Evolutionary conservation across 495 filamentous ascomycete species (phyloP).

Genomic region (Jackrogersella minutella): DNA sequence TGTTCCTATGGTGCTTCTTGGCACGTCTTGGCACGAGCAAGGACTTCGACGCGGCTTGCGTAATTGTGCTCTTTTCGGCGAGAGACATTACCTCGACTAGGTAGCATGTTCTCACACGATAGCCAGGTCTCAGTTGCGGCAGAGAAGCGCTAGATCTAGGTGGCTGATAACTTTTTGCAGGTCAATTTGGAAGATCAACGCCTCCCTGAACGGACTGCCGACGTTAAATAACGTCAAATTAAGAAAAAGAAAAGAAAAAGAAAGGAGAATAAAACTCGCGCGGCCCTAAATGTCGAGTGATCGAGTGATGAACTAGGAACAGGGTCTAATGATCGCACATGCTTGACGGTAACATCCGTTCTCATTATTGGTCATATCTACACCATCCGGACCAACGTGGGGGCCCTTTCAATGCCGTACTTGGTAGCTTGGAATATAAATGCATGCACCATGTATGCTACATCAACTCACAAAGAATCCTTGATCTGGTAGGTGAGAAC

Average conservation of each 20-base stretch:
- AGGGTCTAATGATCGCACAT: constrained; percentile 1
- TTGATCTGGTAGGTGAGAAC: constrained; percentile 27
- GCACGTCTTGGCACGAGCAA: constrained; percentile 12
- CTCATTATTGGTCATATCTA: constrained; percentile 2
- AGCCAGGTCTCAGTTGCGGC: neutral
- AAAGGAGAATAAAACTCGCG: neutral
- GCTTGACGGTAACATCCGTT: neutral
- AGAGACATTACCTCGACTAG: neutral
- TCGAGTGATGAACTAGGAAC: too few relatives aligned
- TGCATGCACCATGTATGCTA: constrained; percentile 32
- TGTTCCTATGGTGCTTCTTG: neutral
- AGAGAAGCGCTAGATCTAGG: neutral
- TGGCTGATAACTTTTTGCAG: constrained; percentile 12
- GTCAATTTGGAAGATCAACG: constrained; percentile 17
- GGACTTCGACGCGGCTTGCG: constrained; percentile 27
- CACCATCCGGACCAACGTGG: constrained; percentile 9
- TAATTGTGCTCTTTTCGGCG: constrained; percentile 18
- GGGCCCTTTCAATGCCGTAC: constrained; percentile 9
- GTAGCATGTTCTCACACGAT: constrained; percentile 2
- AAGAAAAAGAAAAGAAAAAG: neutral
- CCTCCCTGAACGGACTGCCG: neutral
- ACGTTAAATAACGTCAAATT: neutral
- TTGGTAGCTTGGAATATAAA: constrained; percentile 31
- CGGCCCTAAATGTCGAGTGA: neutral
- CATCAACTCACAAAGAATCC: constrained; percentile 4